Base-by-base conservation (phyloP, 2,329 filamentous ascomycete species). In the Chrysosphaeria jannelii region DNA sequence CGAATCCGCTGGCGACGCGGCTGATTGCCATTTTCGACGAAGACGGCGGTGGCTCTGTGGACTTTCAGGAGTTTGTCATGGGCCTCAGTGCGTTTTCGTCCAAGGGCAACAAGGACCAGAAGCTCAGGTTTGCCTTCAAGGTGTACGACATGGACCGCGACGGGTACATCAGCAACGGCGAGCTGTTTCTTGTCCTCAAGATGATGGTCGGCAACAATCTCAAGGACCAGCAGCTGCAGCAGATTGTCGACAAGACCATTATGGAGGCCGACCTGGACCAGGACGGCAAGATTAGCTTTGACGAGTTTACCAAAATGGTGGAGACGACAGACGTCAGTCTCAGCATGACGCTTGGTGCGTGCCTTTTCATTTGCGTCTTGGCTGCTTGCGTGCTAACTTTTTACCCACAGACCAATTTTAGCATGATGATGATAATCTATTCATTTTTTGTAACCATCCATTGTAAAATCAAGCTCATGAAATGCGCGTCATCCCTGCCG, bases 121-220 rank as follows among this genome's bases (percentile, higher is more conserved):
- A 97, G 54, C 59, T 93, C 33, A 68, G 65, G 25, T 97, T 97
- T 41, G 85, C 85, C 21, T 97, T 97, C 62, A 90, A 91, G 47
- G 85, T 97, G 30, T 97, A 97, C 55, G 85, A 97, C 45, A 93
- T 97, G 39, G 85, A 97, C 47, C 75, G 85, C 29, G 85, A 97
- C 45, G 85, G 85, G 13, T 97, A 74, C 50, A 97, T 97, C 41
- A 89, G 75, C 53, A 97, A 97, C 46, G 85, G 85, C 38, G 85
- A 97, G 53, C 61, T 97, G 24, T 97, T 93, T 46, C 93, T 97
- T 39, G 85, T 97, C 39, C 58, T 97, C 39, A 97, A 97, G 70
- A 97, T 97, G 85, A 97, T 97, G 85, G 85, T 97, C 24, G 85
- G 85, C 29, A 91, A 74, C 52, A 97, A 97, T 47, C 52, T 97